These are phyloP conservation scores for Blastocystis sp. DNA, from an alignment of 352 stramenopile genomes.

Conservation along the genomic window DNA sequence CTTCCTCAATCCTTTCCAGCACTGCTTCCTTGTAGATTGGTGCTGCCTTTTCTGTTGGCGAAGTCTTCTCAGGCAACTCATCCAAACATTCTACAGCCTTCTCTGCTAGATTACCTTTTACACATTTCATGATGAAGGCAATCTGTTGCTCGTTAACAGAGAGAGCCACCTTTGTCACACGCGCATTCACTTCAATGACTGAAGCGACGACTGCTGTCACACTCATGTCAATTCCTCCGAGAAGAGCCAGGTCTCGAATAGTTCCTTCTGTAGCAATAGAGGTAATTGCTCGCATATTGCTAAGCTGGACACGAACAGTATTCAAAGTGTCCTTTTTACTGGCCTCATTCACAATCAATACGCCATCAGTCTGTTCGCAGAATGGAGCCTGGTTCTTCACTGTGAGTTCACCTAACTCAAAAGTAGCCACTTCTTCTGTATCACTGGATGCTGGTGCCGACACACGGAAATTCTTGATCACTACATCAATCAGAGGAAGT, in stretches of 20 bases:
- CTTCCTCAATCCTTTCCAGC: background rate
- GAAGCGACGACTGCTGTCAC: background rate
- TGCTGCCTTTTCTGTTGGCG: background rate
- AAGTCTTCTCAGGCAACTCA: background rate
- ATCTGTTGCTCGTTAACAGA: conserved; percentile 44
- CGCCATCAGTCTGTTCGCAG: background rate
- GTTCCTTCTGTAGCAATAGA: background rate
- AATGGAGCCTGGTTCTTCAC: background rate
- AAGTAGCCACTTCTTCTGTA: background rate
- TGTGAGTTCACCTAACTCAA: conserved; percentile 25
- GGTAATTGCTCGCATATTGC: conserved; percentile 18
- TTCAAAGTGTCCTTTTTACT: conserved; percentile 25
- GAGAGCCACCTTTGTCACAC: conserved; percentile 57
- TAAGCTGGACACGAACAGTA: background rate
- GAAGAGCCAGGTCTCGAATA: background rate
- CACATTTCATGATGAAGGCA: background rate
- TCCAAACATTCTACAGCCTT: conserved; percentile 23
- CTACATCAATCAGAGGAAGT: conserved; percentile 3
- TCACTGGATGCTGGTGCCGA: background rate
- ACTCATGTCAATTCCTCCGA: conserved; percentile 40
- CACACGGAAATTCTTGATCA: conserved; percentile 45
- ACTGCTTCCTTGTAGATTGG: background rate
- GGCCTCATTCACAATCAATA: background rate
- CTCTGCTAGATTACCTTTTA: conserved; percentile 45
- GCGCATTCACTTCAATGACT: conserved; percentile 8